phyloP scores from a whole-genome alignment of 371 early-diverging fungal species.

The Blakeslea trispora region DNA sequence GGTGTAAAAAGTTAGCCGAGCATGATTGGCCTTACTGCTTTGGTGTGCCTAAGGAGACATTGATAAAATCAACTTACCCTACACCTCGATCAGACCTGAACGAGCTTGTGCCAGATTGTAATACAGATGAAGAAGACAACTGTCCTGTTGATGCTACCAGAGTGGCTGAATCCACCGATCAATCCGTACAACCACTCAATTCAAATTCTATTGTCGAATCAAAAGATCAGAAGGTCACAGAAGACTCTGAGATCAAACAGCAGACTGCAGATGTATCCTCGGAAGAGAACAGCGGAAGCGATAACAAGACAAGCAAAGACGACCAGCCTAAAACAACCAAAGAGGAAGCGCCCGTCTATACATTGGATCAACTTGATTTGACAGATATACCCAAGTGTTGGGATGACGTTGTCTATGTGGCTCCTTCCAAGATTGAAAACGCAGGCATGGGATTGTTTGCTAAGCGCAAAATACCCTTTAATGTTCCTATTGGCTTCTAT shows the following conservation, averaged over 20 bases:
- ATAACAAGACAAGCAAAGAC: no score
- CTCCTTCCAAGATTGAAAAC: slow-evolving; percentile 26
- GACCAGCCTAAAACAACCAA: not conserved
- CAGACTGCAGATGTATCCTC: no score
- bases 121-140: not conserved
- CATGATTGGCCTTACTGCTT: slow-evolving; percentile 82
- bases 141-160: no score
- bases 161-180: not conserved
- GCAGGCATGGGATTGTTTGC: slow-evolving; percentile 81
- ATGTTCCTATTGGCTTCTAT: slow-evolving; percentile 83
- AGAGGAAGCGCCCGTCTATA: slow-evolving; percentile 3
- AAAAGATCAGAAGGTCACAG: no score
- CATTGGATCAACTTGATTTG: slow-evolving; percentile 23
- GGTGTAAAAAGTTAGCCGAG: slow-evolving; percentile 66
- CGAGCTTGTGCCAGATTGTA: no score
- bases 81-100: slow-evolving; percentile 6
- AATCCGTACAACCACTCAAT: not conserved
- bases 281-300: no score
- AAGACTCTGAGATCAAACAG: no score
- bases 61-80: not conserved
- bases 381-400: slow-evolving; percentile 38
- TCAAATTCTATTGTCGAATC: no score
- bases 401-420: slow-evolving; percentile 48
- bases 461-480: slow-evolving; percentile 64
- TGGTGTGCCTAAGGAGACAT: slow-evolving; percentile 39